A percentile compares a stretch with the other conserved stretches of the same genome.
phyloP scores from a whole-genome alignment of 768 basidiomycete species.

The Pluteus cervinus region DNA sequence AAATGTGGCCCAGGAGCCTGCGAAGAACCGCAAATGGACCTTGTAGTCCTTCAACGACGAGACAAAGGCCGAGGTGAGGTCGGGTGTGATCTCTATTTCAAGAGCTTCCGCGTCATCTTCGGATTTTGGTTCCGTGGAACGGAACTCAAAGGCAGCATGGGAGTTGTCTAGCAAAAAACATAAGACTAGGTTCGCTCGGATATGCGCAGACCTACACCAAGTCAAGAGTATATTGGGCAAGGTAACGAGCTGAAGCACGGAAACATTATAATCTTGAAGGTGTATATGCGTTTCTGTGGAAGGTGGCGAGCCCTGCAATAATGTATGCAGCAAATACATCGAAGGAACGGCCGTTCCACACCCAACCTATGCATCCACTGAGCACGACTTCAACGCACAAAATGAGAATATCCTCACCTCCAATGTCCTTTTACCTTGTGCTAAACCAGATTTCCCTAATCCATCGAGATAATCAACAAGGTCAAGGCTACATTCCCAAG shows the following conservation, averaged over 20 bases:
- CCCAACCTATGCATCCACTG: slow-evolving; percentile 55
- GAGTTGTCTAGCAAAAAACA: slow-evolving; percentile 46
- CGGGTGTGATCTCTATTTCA: slow-evolving; percentile 58
- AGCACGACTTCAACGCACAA: not conserved
- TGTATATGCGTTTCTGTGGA: slow-evolving; percentile 48
- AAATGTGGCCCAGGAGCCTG: slow-evolving; percentile 74
- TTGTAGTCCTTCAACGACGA: slow-evolving; percentile 45
- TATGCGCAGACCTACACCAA: slow-evolving; percentile 61
- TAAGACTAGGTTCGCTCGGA: not conserved
- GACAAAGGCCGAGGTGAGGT: slow-evolving; percentile 61
- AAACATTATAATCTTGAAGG: slow-evolving; percentile 88
- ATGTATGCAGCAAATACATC: slow-evolving; percentile 57
- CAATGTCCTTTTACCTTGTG: slow-evolving; percentile 50
- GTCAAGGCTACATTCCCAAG: slow-evolving; percentile 95
- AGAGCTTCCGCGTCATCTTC: slow-evolving; percentile 18
- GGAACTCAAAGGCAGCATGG: slow-evolving; percentile 44
- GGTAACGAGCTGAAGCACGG: slow-evolving; percentile 74
- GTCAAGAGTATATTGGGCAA: slow-evolving; percentile 72
- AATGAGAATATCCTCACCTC: slow-evolving; percentile 49
- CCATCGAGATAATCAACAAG: slow-evolving; percentile 61
- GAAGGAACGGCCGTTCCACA: slow-evolving; percentile 91
- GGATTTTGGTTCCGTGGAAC: slow-evolving; percentile 21
- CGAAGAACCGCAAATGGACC: slow-evolving; percentile 67
- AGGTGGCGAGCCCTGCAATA: slow-evolving; percentile 38
- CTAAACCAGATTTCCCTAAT: slow-evolving; percentile 16